A percentile compares a stretch with the other conserved stretches of the same genome.
Conservation (phyloP, 805 yeast species). For the Grigorovia transvaalensis region DNA sequence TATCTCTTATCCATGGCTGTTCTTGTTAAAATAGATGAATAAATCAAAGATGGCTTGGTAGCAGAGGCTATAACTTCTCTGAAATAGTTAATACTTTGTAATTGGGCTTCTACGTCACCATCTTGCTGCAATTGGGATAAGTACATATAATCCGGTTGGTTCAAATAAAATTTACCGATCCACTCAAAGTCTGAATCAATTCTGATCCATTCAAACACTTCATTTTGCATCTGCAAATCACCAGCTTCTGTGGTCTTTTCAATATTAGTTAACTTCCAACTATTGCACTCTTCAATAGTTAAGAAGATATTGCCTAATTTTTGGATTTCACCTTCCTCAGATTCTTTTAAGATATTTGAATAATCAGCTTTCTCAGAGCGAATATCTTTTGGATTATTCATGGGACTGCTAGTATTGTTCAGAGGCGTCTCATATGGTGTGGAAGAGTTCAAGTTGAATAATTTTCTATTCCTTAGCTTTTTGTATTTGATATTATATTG, state of each 20-base stretch:
- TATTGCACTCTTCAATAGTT: conserved; percentile 44
- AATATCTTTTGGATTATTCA: too few species aligned
- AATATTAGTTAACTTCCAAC: conserved; percentile 72
- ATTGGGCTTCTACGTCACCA: conserved; percentile 91
- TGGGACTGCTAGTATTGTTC: too few species aligned
- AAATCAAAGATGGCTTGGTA: conserved; percentile 47
- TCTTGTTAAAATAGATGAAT: conserved; percentile 67
- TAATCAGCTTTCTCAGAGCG: too few species aligned
- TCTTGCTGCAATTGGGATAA: conserved; percentile 90
- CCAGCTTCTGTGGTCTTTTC: conserved; percentile 35
- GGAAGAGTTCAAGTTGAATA: conserved; percentile 10
- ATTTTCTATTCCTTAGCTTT: conserved; percentile 55
- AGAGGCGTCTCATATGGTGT: conserved; percentile 9
- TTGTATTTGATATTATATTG: conserved; percentile 92
- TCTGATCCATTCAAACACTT: conserved; percentile 95
- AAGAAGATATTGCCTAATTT: conserved; percentile 66
- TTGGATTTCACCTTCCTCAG: conserved; percentile 9
- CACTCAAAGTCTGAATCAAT: conserved; percentile 98
- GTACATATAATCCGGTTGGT: conserved; percentile 91
- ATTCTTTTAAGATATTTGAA: background rate
- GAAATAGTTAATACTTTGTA: conserved; percentile 70
- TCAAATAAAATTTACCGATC: conserved; percentile 73
- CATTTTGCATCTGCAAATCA: conserved; percentile 36
- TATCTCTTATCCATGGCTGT: conserved; percentile 78
- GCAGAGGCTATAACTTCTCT: conserved; percentile 35